phyloP scores from a whole-genome alignment of 139 green algal species.

The Raphidocelis subcapitata region DNA sequence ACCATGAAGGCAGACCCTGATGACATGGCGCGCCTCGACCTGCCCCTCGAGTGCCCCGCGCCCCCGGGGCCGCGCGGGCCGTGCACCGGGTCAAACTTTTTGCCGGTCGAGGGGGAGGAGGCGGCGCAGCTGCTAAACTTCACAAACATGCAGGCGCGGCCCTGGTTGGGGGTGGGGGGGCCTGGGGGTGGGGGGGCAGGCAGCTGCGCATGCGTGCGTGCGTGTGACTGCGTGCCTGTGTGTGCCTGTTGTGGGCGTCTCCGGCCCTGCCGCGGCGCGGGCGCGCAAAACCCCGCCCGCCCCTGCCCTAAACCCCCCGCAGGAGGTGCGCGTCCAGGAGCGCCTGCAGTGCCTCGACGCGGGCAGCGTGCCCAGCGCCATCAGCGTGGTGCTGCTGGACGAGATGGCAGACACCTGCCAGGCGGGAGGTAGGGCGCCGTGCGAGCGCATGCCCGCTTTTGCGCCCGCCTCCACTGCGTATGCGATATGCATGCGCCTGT shows the following conservation, averaged over 20 bases:
- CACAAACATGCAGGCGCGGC: conserved; percentile 42
- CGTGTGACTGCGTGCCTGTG: no score
- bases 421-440: conserved; percentile 54
- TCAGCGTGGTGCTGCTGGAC: conserved; percentile 76
- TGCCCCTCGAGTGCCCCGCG: conserved; percentile 46
- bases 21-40: conserved; percentile 15
- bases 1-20: no score
- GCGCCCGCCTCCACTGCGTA: no score
- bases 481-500: no score
- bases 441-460: no score
- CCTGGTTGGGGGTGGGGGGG: no score
- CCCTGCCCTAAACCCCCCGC: no score
- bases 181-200: no score
- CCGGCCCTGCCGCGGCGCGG: no score
- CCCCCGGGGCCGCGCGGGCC: conserved; percentile 15
- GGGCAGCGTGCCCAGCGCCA: conserved; percentile 54
- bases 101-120: conserved; percentile 14
- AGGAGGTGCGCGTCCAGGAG: conserved; percentile 81
- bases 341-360: conserved; percentile 50
- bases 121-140: conserved; percentile 10
- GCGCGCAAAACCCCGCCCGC: no score
- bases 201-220: no score
- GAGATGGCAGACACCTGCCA: conserved; percentile 79
- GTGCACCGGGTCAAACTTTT: conserved; percentile 66
- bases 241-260: no score